Evolutionary conservation across 2,329 filamentous ascomycete species (phyloP).

Genomic region (Arthrocladium fulminans): DNA sequence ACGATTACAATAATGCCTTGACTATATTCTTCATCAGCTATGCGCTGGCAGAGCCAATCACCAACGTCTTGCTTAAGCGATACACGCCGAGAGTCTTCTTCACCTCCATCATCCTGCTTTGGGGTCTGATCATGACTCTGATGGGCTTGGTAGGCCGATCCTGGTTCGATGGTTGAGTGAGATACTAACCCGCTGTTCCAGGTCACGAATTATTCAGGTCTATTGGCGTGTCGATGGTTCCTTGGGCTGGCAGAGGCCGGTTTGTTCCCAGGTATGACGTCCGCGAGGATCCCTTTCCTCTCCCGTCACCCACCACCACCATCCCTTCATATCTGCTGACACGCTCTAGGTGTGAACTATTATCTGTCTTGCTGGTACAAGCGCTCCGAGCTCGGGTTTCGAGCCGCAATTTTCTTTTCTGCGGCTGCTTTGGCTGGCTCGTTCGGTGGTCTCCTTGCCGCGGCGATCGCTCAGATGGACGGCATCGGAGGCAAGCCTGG

Average conservation of each 20-base stretch:
- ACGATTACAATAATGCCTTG: conserved; percentile 40
- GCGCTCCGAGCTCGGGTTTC: conserved; percentile 47
- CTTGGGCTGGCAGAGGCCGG: conserved; percentile 45
- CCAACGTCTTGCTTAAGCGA: conserved; percentile 71
- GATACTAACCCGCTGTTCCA: no score
- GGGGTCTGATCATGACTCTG: conserved; percentile 36
- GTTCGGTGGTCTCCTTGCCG: conserved; percentile 49
- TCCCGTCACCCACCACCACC: background rate
- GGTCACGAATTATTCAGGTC: conserved; percentile 33
- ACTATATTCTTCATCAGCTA: conserved; percentile 82
- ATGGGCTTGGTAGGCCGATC: conserved; percentile 19
- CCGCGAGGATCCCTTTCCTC: background rate
- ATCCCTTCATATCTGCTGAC: conserved; percentile 21
- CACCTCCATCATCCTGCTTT: conserved; percentile 57
- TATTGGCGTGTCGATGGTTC: conserved; percentile 40
- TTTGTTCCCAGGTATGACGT: conserved; percentile 36
- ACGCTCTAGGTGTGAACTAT: conserved; percentile 29
- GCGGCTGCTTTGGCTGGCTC: conserved; percentile 48
- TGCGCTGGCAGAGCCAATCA: conserved; percentile 62
- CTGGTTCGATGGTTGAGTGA: no score
- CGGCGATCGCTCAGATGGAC: conserved; percentile 38
- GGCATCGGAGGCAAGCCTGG: conserved; percentile 29
- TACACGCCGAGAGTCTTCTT: conserved; percentile 67
- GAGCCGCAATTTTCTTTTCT: conserved; percentile 47
- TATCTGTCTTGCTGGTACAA: conserved; percentile 49